Base-by-base conservation (phyloP, 768 basidiomycete genomes). In the Suillus spraguei region DNA sequence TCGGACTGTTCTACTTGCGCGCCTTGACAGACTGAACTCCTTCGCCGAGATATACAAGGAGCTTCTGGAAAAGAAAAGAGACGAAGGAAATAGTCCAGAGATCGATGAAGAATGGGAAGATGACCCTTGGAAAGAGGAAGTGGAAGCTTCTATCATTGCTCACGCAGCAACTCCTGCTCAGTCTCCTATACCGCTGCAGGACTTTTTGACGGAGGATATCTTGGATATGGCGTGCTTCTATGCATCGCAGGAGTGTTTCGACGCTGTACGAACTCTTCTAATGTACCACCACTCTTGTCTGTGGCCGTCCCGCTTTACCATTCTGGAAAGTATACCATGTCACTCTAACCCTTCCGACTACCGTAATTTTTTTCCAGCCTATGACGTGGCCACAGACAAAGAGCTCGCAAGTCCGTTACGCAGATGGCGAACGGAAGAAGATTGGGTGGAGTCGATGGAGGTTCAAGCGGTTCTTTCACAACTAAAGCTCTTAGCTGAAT, bases 321-420 rank as follows among this genome's bases (percentile, higher is more conserved):
- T 98, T 56, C 80, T 96, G 60, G 84, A 90, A 60, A 81, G 80
- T 62, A 84, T 97, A 62, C 94, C 97, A 38, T 85, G 87, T 67
- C 87, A 94, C 75, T 77, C 82, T 10, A 80, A 86, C 56, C 91
- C 95, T 3, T 79, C 83, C 1, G 78, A 82, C 24, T 92, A 84
- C 72, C 78, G 78, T 38, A 81, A 82, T 36, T 66, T 95, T 32
- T 83, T 95, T 22, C 93, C 93, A 38, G 75, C 78, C 0, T 79
- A 87, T 63, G 87, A 94, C 67, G 61, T 74, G 8, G 64, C 79
- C 28, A 77, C 72, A 10, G 81, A 84, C 55, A 62, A 65, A 32
- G 90, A 92, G 71, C 67, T 72, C 42, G 60, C 52, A 20, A 68
- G 68, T 1, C 14, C 70, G 20, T 62, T 67, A 35, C 72, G 73